Evolutionary conservation across 495 filamentous ascomycete species (phyloP).

Genomic region (Neurospora sp.): DNA sequence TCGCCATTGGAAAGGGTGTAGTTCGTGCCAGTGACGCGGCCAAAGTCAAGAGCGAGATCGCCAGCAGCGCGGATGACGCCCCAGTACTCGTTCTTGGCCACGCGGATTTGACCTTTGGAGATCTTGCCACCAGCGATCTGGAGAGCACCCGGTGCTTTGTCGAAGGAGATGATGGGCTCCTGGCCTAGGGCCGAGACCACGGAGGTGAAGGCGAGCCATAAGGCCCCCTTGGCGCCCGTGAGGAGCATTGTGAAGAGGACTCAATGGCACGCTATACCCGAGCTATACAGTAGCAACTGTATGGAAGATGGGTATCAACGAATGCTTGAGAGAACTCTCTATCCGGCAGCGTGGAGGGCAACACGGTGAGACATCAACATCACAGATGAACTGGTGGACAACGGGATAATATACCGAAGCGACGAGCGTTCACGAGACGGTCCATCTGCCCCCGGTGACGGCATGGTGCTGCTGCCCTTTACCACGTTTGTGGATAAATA

Average conservation of each 20-base stretch:
- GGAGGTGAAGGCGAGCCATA: constrained; percentile 16
- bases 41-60: constrained; percentile 62
- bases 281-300: background rate
- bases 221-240: constrained; percentile 11
- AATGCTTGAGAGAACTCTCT: background rate
- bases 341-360: background rate
- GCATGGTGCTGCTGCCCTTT: constrained; percentile 3
- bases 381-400: background rate
- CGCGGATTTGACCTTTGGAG: constrained; percentile 37
- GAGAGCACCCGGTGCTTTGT: constrained; percentile 23
- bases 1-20: constrained; percentile 44
- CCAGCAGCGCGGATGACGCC: constrained; percentile 58
- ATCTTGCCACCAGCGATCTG: constrained; percentile 37
- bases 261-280: background rate
- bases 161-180: constrained; percentile 44
- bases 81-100: constrained; percentile 48
- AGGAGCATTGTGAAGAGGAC: constrained; percentile 13
- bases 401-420: constrained; percentile 18
- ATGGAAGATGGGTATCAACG: background rate
- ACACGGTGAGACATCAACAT: background rate
- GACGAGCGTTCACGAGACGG: background rate
- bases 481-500: constrained; percentile 17
- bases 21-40: constrained; percentile 53
- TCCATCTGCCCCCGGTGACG: background rate
- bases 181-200: constrained; percentile 42